A percentile compares a stretch with the other conserved stretches of the same genome.
phyloP scores from a whole-genome alignment of 371 early-diverging fungal species.

The Mucor ambiguus region DNA sequence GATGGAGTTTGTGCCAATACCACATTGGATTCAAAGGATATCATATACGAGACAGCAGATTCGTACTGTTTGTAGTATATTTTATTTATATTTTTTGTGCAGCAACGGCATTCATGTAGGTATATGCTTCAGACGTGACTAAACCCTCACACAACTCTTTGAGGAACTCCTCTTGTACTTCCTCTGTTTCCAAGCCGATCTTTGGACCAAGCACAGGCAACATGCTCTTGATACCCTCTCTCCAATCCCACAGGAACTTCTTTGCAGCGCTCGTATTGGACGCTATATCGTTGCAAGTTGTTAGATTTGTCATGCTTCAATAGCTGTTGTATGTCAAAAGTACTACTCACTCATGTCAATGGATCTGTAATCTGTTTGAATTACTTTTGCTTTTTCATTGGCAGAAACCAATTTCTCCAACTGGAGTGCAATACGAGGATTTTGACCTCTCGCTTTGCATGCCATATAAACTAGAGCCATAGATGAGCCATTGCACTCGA shows the following conservation, averaged over 20 bases:
- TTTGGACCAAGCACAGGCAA: slow-evolving; percentile 19
- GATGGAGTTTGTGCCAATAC: no score
- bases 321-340: no score
- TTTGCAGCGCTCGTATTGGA: slow-evolving; percentile 17
- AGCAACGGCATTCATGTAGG: slow-evolving; percentile 15
- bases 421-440: slow-evolving; percentile 24
- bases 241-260: slow-evolving; percentile 32
- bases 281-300: slow-evolving; percentile 1
- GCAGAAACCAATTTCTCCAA: slow-evolving; percentile 14
- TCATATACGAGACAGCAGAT: no score
- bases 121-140: slow-evolving; percentile 5
- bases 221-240: slow-evolving; percentile 18
- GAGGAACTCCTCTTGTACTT: slow-evolving; percentile 5
- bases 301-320: neutral
- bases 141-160: neutral
- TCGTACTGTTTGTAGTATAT: no score
- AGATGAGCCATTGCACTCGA: neutral
- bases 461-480: slow-evolving; percentile 16
- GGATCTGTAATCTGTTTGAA: slow-evolving; percentile 19
- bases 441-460: slow-evolving; percentile 23
- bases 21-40: no score
- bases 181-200: slow-evolving; percentile 9
- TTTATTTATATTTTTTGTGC: slow-evolving; percentile 12
- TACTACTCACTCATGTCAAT: slow-evolving; percentile 27
- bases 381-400: slow-evolving; percentile 14